A percentile compares a stretch with the other conserved stretches of the same genome.
Conservation (phyloP, 257 asterid species). For the Solanum chmielewskii region DNA sequence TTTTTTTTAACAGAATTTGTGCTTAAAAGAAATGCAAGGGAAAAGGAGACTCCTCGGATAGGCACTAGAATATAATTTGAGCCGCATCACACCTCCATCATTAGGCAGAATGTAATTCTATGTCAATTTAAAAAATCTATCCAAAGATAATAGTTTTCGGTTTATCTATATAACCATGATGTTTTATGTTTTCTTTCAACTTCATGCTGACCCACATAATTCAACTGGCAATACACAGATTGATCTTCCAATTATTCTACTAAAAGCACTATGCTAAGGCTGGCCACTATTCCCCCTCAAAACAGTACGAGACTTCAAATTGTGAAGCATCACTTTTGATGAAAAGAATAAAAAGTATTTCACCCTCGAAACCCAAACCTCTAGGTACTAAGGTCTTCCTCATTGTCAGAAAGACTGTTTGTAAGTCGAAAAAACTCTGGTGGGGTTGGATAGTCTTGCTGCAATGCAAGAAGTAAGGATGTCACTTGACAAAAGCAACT, state of each 20-base stretch:
- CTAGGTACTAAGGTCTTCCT: not conserved
- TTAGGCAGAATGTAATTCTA: not conserved
- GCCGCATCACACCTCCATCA: not conserved
- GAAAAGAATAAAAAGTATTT: not conserved
- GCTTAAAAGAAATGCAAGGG: not conserved
- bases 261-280: not conserved
- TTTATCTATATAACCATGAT: not conserved
- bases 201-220: not conserved
- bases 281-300: not conserved
- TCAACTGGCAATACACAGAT: not conserved
- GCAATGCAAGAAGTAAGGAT: not conserved
- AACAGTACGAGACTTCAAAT: not conserved
- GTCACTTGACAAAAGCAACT: not conserved
- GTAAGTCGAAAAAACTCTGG: not conserved
- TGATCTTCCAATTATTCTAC: not conserved
- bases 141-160: not conserved
- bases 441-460: not conserved
- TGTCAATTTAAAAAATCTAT: not conserved
- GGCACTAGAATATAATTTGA: not conserved
- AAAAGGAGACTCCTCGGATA: not conserved
- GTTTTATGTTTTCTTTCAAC: not conserved
- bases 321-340: not conserved
- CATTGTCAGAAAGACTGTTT: not conserved
- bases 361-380: not conserved
- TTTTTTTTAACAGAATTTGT: not conserved